phyloP scores from a whole-genome alignment of 352 stramenopile genomes.

The Globisporangium acanthophoron region DNA sequence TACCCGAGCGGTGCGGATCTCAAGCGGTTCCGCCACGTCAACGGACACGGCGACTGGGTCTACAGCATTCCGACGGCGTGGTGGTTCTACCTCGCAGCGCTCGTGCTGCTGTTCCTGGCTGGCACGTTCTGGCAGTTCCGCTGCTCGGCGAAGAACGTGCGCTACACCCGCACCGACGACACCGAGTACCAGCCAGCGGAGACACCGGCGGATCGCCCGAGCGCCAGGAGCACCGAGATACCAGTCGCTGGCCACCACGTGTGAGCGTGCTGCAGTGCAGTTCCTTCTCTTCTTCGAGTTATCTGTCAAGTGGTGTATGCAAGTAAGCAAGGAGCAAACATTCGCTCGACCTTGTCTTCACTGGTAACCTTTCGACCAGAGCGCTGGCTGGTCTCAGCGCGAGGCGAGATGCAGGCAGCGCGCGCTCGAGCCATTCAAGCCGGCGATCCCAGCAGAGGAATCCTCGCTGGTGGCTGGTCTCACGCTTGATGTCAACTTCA shows the following conservation, averaged over 20 bases:
- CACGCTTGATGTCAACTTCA: background rate
- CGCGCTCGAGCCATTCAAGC: background rate
- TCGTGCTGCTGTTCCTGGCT: constrained; percentile 36
- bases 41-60: constrained; percentile 19
- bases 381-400: background rate
- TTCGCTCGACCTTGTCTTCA: too few relatives aligned
- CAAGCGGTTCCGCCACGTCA: constrained; percentile 29
- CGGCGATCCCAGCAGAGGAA: background rate
- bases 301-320: background rate
- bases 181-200: background rate
- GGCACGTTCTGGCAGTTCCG: constrained; percentile 32
- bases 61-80: constrained; percentile 45
- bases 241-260: background rate
- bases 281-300: background rate
- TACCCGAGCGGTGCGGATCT: constrained; percentile 63
- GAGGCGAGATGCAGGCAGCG: background rate
- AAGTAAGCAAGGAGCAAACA: background rate
- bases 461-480: background rate
- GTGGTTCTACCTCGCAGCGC: constrained; percentile 59
- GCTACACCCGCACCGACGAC: constrained; percentile 4
- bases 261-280: background rate
- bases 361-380: too few relatives aligned
- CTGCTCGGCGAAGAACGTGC: constrained; percentile 8
- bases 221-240: background rate
- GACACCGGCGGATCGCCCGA: background rate